Conservation (phyloP, 192 early-diverging fungal genomes). For the Coemansia sp. region DNA sequence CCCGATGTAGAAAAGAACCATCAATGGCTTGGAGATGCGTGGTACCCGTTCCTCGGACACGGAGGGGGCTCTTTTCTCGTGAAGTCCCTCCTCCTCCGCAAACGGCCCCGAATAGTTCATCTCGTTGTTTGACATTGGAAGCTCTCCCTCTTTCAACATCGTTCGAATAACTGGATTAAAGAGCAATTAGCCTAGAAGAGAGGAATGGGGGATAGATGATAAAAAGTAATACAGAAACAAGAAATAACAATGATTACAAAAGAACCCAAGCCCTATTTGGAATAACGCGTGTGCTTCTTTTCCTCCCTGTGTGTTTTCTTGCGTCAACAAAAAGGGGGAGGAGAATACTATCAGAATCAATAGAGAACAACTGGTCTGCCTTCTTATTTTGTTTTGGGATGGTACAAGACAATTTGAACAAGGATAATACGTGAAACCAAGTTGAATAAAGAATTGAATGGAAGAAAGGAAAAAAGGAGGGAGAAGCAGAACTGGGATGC, state of each 20-base stretch:
- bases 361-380: neutral
- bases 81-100: neutral
- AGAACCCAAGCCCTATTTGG: neutral
- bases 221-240: constrained; percentile 13
- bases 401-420: constrained; percentile 1
- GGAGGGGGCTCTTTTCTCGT: constrained; percentile 25
- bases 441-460: neutral
- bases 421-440: neutral
- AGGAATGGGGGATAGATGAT: no score
- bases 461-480: neutral
- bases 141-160: neutral
- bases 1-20: constrained; percentile 46
- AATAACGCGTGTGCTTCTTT: neutral
- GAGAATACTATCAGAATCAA: neutral
- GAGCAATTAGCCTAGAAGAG: constrained; percentile 6
- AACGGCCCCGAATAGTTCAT: neutral
- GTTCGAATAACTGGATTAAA: neutral
- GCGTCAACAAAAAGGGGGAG: no score
- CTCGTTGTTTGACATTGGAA: constrained; percentile 2
- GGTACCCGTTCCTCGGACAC: constrained; percentile 27
- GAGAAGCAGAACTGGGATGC: neutral
- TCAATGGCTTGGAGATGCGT: constrained; percentile 32
- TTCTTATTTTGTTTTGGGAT: neutral
- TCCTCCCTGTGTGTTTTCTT: neutral
- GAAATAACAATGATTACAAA: constrained; percentile 11